A percentile compares a stretch with the other conserved stretches of the same genome.
Evolutionary conservation across 2,329 filamentous ascomycete genomes (phyloP).

Genomic region (Monilinia aucupariae): DNA sequence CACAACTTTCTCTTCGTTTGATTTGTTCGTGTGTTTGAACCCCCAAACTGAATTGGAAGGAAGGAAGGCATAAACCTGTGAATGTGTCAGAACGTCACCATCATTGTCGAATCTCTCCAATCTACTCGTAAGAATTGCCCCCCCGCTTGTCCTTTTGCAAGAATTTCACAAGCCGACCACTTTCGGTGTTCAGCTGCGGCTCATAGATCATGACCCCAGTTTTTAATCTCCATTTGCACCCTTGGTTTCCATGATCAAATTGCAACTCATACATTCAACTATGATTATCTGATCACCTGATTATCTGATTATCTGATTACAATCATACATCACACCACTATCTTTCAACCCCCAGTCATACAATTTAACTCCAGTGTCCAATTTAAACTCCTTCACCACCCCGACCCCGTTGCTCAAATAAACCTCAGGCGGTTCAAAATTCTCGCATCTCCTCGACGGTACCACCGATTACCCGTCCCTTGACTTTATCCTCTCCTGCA

Average conservation of each 20-base stretch:
- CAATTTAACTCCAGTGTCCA: background rate
- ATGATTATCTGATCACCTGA: background rate
- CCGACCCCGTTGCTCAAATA: too few species aligned
- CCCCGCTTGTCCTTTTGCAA: too few species aligned
- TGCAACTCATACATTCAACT: background rate
- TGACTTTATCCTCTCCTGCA: conserved; percentile 20
- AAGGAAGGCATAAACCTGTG: background rate
- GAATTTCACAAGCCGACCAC: too few species aligned
- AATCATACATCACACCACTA: background rate
- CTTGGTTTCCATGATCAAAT: background rate
- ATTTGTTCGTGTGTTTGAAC: background rate
- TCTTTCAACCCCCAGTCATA: background rate
- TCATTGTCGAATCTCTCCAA: background rate
- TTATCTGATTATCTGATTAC: background rate
- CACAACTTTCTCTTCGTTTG: background rate
- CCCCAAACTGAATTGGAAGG: background rate
- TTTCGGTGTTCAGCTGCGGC: too few species aligned
- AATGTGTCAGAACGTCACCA: background rate
- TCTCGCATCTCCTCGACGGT: background rate
- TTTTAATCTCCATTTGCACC: background rate
- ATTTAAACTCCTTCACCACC: background rate
- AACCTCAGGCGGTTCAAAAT: background rate
- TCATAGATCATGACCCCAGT: background rate
- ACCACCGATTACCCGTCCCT: conserved; percentile 13
- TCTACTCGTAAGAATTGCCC: background rate